Conservation (phyloP, 495 filamentous ascomycete genomes). For the Penicillium bovifimosum region DNA sequence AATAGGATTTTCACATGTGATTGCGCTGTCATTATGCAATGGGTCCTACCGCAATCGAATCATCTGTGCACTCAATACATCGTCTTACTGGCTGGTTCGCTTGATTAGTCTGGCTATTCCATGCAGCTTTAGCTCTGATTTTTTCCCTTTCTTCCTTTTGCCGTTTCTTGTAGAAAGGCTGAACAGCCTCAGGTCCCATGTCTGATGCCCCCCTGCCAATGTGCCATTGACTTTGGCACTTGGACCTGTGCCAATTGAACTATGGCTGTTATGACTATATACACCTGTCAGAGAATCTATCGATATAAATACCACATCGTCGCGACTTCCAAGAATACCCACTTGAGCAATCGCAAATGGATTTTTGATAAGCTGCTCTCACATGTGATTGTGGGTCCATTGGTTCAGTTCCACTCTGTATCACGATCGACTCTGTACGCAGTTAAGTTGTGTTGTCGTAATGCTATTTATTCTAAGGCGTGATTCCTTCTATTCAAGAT, state of each 20-base stretch:
- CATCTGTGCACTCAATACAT: conserved; percentile 13
- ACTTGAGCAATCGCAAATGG: neutral
- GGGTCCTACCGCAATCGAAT: conserved; percentile 19
- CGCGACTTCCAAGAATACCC: neutral
- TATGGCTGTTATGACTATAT: neutral
- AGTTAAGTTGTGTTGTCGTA: no score
- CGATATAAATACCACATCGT: no score
- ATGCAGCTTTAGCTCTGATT: no score
- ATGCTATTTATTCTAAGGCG: neutral
- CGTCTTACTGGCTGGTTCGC: conserved; percentile 6
- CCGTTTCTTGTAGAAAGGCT: neutral
- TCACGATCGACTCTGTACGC: no score
- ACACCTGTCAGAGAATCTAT: neutral
- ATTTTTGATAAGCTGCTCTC: conserved; percentile 17
- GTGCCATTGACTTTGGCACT: conserved; percentile 2
- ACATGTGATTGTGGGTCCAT: conserved; percentile 43
- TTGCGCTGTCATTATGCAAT: conserved; percentile 24
- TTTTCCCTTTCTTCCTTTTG: no score
- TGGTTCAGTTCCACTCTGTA: neutral
- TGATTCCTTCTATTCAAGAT: neutral
- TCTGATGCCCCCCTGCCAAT: neutral
- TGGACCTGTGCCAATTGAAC: conserved; percentile 1
- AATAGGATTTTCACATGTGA: conserved; percentile 27
- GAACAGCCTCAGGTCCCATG: neutral
- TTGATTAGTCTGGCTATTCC: no score